These are phyloP conservation scores for Venturia carpophila DNA, from an alignment of 2,329 filamentous ascomycete species.

Conservation along the genomic window DNA sequence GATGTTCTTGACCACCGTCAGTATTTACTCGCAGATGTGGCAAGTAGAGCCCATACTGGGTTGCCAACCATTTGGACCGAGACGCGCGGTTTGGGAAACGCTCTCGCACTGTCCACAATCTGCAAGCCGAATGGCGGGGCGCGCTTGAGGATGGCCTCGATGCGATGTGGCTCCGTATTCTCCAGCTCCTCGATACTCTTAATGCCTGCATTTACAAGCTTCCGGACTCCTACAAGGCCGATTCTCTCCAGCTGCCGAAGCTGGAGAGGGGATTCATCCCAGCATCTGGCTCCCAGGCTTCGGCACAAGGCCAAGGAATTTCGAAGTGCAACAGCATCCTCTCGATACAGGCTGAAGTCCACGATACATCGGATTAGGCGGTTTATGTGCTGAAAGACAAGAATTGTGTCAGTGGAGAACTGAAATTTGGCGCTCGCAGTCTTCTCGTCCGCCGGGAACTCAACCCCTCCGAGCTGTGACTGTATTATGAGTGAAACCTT, in stretches of 20 bases:
- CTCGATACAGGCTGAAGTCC: constrained; percentile 57
- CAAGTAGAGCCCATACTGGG: constrained; percentile 32
- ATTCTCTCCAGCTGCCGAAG: constrained; percentile 76
- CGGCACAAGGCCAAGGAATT: constrained; percentile 70
- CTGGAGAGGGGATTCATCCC: constrained; percentile 76
- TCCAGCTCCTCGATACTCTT: constrained; percentile 64
- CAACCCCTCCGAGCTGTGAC: constrained; percentile 59
- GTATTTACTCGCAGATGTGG: constrained; percentile 7
- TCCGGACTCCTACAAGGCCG: constrained; percentile 66
- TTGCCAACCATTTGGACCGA: constrained; percentile 44
- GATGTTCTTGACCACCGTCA: constrained; percentile 21
- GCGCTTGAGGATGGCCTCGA: constrained; percentile 68
- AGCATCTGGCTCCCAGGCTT: constrained; percentile 64
- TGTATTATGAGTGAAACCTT: constrained; percentile 77
- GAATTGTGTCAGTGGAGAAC: constrained; percentile 51
- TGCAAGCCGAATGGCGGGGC: constrained; percentile 78
- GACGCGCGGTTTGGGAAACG: constrained; percentile 63
- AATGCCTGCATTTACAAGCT: constrained; percentile 63
- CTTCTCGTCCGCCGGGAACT: constrained; percentile 46
- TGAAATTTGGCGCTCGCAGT: constrained; percentile 47
- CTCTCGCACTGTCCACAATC: constrained; percentile 54
- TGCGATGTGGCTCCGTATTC: constrained; percentile 56
- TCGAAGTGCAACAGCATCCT: constrained; percentile 59
- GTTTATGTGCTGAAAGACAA: constrained; percentile 61
- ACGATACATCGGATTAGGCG: constrained; percentile 67